Evolutionary conservation across 108 stramenopile genomes (phyloP).

Genomic region (Fistulifera solaris): DNA sequence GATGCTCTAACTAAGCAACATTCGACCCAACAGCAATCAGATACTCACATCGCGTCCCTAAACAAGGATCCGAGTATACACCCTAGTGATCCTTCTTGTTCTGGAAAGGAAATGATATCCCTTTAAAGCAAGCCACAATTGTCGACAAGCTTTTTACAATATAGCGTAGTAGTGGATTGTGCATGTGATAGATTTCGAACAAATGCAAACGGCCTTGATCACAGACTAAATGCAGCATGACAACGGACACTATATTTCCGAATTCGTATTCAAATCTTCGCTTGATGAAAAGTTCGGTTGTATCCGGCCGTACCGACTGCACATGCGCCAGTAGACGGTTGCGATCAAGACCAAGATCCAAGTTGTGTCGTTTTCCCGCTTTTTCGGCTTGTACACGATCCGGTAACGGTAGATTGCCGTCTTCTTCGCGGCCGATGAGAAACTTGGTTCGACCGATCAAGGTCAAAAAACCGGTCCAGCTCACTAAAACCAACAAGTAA

Average conservation of each 20-base stretch:
- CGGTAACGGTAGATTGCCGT: background rate
- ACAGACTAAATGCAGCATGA: background rate
- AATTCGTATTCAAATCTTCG: constrained; percentile 5
- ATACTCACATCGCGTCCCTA: too few relatives aligned
- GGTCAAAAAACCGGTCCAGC: constrained; percentile 6
- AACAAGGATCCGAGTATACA: too few relatives aligned
- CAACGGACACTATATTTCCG: background rate
- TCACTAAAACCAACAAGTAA: constrained; percentile 6
- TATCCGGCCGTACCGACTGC: background rate
- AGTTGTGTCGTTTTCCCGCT: background rate
- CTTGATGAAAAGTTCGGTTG: background rate
- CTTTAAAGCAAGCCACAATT: too few relatives aligned
- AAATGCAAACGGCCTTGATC: background rate
- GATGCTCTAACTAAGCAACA: too few relatives aligned
- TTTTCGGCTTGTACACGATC: background rate
- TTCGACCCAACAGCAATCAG: too few relatives aligned
- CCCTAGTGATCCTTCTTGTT: too few relatives aligned
- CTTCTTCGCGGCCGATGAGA: constrained; percentile 3
- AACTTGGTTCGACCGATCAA: constrained; percentile 3
- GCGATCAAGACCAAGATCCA: background rate
- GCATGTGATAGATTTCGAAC: background rate
- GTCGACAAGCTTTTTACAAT: too few relatives aligned
- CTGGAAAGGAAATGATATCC: too few relatives aligned
- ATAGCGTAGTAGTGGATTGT: background rate
- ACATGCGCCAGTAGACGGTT: background rate